Percentiles rank a stretch among this genome's conserved stretches.
These are phyloP conservation scores for Boletus sp. DNA, from an alignment of 768 basidiomycete species.

Conservation along the genomic window DNA sequence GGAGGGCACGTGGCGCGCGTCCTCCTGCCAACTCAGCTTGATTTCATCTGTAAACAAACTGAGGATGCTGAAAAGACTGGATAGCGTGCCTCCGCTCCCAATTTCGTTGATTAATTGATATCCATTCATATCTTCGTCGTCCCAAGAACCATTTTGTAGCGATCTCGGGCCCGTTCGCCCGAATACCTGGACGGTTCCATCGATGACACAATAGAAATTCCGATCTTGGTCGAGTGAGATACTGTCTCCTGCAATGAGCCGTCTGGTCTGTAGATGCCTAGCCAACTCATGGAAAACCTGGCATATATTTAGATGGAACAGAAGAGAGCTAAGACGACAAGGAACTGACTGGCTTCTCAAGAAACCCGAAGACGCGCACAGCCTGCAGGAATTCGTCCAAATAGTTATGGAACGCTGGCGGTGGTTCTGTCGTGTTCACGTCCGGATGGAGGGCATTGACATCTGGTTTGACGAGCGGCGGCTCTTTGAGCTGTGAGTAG, in stretches of 20 bases:
- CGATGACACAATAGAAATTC: conserved; percentile 97
- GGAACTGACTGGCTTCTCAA: conserved; percentile 83
- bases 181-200: conserved; percentile 95
- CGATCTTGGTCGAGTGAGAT: conserved; percentile 88
- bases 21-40: conserved; percentile 88
- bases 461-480: conserved; percentile 77
- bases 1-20: conserved; percentile 29
- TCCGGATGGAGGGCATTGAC: conserved; percentile 89
- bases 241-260: conserved; percentile 95
- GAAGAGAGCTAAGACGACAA: neutral
- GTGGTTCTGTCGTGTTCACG: conserved; percentile 71
- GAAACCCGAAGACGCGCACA: conserved; percentile 93
- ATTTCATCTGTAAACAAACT: conserved; percentile 95
- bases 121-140: conserved; percentile 87
- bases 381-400: conserved; percentile 96
- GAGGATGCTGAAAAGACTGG: conserved; percentile 94
- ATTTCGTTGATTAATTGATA: conserved; percentile 97
- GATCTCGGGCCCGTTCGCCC: conserved; percentile 61
- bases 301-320: neutral
- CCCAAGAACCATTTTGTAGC: conserved; percentile 59
- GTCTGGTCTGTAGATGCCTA: conserved; percentile 89
- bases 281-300: conserved; percentile 97
- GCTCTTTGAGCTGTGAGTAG: conserved; percentile 75
- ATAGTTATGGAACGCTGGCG: conserved; percentile 88
- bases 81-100: conserved; percentile 90